Base-by-base conservation (phyloP, 2,329 filamentous ascomycete species). In the Calonectria pauciramosa region DNA sequence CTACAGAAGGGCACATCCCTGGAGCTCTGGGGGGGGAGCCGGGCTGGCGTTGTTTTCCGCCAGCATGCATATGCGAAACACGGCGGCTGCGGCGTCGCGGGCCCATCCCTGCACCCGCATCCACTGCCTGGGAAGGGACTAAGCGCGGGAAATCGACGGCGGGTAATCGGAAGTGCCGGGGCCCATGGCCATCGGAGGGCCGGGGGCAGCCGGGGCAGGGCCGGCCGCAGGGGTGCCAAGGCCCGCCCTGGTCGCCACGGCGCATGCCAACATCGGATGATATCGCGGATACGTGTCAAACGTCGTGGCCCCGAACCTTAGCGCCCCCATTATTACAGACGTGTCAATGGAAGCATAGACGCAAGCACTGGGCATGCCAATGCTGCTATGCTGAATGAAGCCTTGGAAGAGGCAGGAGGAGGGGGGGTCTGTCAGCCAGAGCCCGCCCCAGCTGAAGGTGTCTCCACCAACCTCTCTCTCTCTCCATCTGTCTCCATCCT, bases 241-340 rank as follows among this genome's bases (percentile, higher is more conserved):
- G 52, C 56, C 75, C 64, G 75, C 23, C 36, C 52, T 32, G 60
- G 70, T 77, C 72, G 75, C 75, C 73, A 78, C 75, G 71, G 73
- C 74, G 75, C 68, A 79, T 77, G 77, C 74, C 76, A 79, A 78
- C 75, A 80, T 80, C 79, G 72, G 79, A 81, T 77, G 78, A 81
- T 80, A 78, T 80, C 73, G 71, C 67, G 70, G 77, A 79, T 79
- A 80, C 78, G 75, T 80, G 77, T 80, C 78, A 79, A 69, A 64
- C 41, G 18, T 66, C 47, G 44, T 52, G 36, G 44, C 49, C 47
- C 41, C 60, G 34, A 63, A 51, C 59, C 68, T 54, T 65, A 68
- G 44, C 71, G 65, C 66, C 71, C 28, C 44, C 26, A 28, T 36
- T 70, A 52, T 59, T 64, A 69, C 36, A 73, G 66, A 73, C 71